phyloP scores from a whole-genome alignment of 108 stramenopile species.

The Tribonema minus region DNA sequence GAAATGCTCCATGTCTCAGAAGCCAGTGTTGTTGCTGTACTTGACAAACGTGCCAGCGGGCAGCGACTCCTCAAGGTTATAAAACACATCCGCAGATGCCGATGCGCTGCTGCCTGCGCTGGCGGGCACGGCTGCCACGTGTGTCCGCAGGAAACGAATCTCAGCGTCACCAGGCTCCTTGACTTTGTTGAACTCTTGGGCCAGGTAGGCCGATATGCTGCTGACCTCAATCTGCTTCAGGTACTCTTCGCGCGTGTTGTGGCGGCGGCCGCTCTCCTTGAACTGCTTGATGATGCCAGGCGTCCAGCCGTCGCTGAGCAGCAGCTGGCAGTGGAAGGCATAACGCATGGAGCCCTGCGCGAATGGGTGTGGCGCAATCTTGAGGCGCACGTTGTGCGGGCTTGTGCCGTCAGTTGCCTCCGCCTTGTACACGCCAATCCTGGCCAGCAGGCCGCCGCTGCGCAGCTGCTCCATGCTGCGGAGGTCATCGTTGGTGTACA shows the following conservation, averaged over 20 bases:
- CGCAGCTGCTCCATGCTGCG: constrained; percentile 8
- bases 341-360: constrained; percentile 49
- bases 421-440: too few species aligned
- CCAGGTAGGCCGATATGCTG: constrained; percentile 50
- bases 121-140: not conserved
- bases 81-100: too few species aligned
- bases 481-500: not conserved
- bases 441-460: too few species aligned
- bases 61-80: not conserved
- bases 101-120: too few species aligned
- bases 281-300: constrained; percentile 44
- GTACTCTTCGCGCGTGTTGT: constrained; percentile 47
- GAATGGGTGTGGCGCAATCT: constrained; percentile 47
- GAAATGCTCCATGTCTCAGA: constrained; percentile 49
- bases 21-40: constrained; percentile 56
- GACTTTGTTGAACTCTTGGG: constrained; percentile 48
- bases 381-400: constrained; percentile 39
- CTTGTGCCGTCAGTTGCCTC: constrained; percentile 36
- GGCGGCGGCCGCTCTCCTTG: constrained; percentile 45
- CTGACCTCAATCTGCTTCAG: constrained; percentile 58
- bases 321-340: constrained; percentile 48
- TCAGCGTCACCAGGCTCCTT: constrained; percentile 40
- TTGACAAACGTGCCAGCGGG: constrained; percentile 35
- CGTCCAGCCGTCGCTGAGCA: constrained; percentile 7
- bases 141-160: not conserved